Base-by-base conservation (phyloP, 768 basidiomycete species). In the Leucocoprinus birnbaumii region DNA sequence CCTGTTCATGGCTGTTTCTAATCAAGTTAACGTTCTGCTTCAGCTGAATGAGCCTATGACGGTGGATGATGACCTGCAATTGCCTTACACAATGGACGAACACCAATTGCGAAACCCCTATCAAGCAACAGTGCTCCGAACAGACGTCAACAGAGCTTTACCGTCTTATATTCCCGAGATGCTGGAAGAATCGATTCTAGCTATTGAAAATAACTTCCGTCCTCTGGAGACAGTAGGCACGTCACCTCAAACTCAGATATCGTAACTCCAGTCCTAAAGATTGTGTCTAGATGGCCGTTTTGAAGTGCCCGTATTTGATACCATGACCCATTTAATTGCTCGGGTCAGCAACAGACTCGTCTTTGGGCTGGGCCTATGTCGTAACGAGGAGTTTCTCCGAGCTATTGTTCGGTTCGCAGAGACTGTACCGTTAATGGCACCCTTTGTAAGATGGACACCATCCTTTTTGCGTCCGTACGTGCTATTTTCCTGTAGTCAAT, bases 341-440 rank as follows among this genome's bases (percentile, higher is more conserved):
- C 60, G 72, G 49, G 68, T 72, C 48, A 72, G 67, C 56, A 73
- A 74, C 61, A 66, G 72, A 46, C 71, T 69, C 13, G 66, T 73
- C n/a, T 67, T 74, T 56, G 71, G 71, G n/a, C 40, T 58, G 14
- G 67, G 66, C 27, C 46, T 71, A 19, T 71, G 71, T 59, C 72
- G 71, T 53, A 68, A 73, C 56, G 50, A 66, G n/a, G 55, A 56
- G 24, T 75, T 71, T 51, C 49, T 72, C 11, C 66, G 68, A 53
- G 67, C 67, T 14, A 63, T 72, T 26, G 70, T 73, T 16, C 63
- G 60, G 42, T 73, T 72, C 53, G 65, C 68, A 11, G 69, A 74
- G 58, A 69, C 68, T 6, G 62, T 63, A 4, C 57, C 69, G n/a
- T 43, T 71, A 11, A 70, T 70, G 52, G 69, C 70, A 6, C 68